Percentiles rank a stretch among this genome's conserved stretches.
Conservation (phyloP, 345 rosid species). For the thale cress (Arabidopsis thaliana) region DNA sequence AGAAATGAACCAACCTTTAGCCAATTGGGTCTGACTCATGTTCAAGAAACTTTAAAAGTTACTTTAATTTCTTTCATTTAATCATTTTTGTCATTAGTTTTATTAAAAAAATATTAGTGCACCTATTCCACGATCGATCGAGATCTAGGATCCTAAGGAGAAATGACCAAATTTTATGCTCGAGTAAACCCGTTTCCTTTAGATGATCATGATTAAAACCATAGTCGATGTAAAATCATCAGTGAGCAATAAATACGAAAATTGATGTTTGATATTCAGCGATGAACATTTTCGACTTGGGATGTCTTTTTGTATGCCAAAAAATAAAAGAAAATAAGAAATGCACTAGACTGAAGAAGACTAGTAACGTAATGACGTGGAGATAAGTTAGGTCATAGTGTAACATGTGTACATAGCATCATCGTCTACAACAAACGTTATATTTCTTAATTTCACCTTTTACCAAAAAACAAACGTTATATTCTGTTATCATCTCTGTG, state of each 20-base stretch:
- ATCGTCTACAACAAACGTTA: slow-evolving; percentile 20
- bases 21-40: slow-evolving; percentile 45
- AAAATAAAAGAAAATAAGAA: neutral
- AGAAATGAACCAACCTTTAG: slow-evolving; percentile 35
- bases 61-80: slow-evolving; percentile 12
- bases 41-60: slow-evolving; percentile 34
- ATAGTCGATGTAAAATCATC: slow-evolving; percentile 12
- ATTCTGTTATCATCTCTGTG: slow-evolving; percentile 35
- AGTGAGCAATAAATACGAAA: neutral
- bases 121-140: slow-evolving; percentile 26
- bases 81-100: neutral
- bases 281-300: neutral
- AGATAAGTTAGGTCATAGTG: slow-evolving; percentile 38
- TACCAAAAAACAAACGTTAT: slow-evolving; percentile 1
- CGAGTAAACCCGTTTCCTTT: neutral
- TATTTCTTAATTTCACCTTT: neutral
- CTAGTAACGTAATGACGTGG: slow-evolving; percentile 35
- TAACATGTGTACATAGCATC: slow-evolving; percentile 41
- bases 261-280: neutral
- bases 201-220: neutral
- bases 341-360: slow-evolving; percentile 7
- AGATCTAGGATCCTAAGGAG: neutral
- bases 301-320: neutral
- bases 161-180: neutral
- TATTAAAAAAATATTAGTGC: slow-evolving; percentile 8